Conservation (phyloP, 148 eudicot species). For the Cornus florida region DNA sequence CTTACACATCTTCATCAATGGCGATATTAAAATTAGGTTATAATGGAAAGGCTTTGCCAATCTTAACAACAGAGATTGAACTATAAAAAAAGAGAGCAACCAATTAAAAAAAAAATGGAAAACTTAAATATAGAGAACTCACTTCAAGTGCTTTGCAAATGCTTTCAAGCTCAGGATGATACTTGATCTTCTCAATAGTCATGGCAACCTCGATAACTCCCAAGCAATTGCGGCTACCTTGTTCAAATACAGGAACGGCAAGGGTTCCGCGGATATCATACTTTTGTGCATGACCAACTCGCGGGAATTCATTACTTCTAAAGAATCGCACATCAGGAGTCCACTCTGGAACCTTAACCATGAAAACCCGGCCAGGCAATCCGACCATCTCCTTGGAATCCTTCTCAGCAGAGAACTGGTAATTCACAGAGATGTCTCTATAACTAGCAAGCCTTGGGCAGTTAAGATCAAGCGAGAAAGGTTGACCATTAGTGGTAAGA, state of each 20-base stretch:
- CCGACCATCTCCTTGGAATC: slow-evolving; percentile 53
- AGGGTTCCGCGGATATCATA: slow-evolving; percentile 81
- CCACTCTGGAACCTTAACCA: slow-evolving; percentile 89
- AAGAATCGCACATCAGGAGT: slow-evolving; percentile 90
- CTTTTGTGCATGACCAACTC: slow-evolving; percentile 73
- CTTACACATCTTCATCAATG: too few species aligned
- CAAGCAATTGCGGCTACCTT: slow-evolving; percentile 73
- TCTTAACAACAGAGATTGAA: neutral
- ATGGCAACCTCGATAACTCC: slow-evolving; percentile 89
- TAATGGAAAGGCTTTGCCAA: too few species aligned
- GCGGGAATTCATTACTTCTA: slow-evolving; percentile 67
- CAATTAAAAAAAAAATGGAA: neutral
- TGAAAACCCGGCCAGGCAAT: slow-evolving; percentile 76
- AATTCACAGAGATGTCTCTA: slow-evolving; percentile 62
- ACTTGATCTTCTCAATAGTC: slow-evolving; percentile 75
- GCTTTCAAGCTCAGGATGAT: slow-evolving; percentile 72
- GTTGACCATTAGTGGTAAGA: slow-evolving; percentile 63
- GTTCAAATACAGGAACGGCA: slow-evolving; percentile 87
- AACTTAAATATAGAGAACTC: slow-evolving; percentile 15
- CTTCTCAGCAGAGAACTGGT: slow-evolving; percentile 69
- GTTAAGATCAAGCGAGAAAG: slow-evolving; percentile 56
- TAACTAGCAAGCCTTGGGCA: slow-evolving; percentile 58
- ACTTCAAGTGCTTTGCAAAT: slow-evolving; percentile 92
- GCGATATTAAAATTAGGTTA: too few species aligned
- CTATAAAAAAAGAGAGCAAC: neutral